Percentiles rank a stretch among this genome's conserved stretches.
Evolutionary conservation across 768 basidiomycete species (phyloP).

Genomic region (Phallus indusiatus): DNA sequence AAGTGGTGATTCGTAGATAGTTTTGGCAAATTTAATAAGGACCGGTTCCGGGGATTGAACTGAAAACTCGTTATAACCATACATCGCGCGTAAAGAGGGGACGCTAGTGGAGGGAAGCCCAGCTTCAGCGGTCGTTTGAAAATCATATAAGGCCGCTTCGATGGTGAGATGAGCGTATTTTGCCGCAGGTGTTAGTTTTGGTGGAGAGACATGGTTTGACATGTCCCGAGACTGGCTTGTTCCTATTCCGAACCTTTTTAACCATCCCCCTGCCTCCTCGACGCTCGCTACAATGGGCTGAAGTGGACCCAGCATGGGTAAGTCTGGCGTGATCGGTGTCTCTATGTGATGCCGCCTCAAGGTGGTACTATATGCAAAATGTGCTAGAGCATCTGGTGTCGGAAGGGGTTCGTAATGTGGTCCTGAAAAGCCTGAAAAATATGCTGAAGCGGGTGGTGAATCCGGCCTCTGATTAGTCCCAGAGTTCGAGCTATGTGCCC

Average conservation of each 20-base stretch:
- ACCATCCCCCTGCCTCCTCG: slow-evolving; percentile 21
- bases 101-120: slow-evolving; percentile 62
- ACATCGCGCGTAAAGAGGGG: slow-evolving; percentile 47
- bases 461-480: slow-evolving; percentile 20
- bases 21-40: slow-evolving; percentile 84
- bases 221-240: slow-evolving; percentile 23
- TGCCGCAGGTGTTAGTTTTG: slow-evolving; percentile 49
- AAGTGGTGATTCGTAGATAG: slow-evolving; percentile 90
- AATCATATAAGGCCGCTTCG: slow-evolving; percentile 64
- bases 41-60: slow-evolving; percentile 74
- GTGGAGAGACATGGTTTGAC: slow-evolving; percentile 23
- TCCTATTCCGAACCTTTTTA: slow-evolving; percentile 32
- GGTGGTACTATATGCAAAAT: slow-evolving; percentile 80
- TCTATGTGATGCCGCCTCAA: slow-evolving; percentile 59
- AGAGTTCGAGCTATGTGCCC: background rate
- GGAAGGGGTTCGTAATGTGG: slow-evolving; percentile 45
- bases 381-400: slow-evolving; percentile 53
- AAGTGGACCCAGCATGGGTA: slow-evolving; percentile 24
- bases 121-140: slow-evolving; percentile 48
- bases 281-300: slow-evolving; percentile 14
- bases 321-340: slow-evolving; percentile 15
- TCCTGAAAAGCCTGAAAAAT: slow-evolving; percentile 54
- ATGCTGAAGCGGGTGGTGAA: slow-evolving; percentile 75
- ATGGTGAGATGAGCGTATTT: slow-evolving; percentile 57
- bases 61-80: slow-evolving; percentile 93